phyloP scores from a whole-genome alignment of 129 eudicot species.

The Cynara cardunculus region DNA sequence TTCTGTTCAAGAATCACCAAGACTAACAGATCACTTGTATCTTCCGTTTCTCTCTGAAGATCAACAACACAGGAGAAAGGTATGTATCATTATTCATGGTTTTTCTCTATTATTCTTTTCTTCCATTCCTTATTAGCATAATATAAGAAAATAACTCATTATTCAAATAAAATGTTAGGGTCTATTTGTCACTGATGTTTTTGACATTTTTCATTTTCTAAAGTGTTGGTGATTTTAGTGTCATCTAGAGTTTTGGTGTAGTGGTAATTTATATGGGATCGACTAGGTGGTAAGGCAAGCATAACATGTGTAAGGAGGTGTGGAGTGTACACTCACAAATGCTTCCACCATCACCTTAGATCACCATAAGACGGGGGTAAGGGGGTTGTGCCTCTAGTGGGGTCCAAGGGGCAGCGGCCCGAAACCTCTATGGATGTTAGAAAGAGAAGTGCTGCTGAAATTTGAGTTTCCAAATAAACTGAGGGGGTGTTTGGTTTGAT shows the following conservation, averaged over 20 bases:
- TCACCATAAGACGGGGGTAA: background rate
- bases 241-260: background rate
- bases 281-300: background rate
- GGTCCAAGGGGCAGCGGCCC: background rate
- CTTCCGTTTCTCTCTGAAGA: constrained; percentile 34
- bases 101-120: background rate
- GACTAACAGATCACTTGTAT: constrained; percentile 50
- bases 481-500: too few relatives aligned
- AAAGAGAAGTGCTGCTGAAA: too few relatives aligned
- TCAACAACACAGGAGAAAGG: constrained; percentile 5
- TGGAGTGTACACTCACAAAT: background rate
- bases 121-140: background rate
- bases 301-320: background rate
- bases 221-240: background rate
- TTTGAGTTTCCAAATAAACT: too few relatives aligned
- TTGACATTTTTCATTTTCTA: background rate
- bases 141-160: background rate
- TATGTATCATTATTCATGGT: background rate
- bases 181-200: background rate
- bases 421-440: background rate
- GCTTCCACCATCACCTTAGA: background rate
- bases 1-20: constrained; percentile 70
- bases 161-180: background rate
- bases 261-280: background rate
- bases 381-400: too few relatives aligned